Evolutionary conservation across 305 asterid species (phyloP).

Genomic region (Solanum hybrid): DNA sequence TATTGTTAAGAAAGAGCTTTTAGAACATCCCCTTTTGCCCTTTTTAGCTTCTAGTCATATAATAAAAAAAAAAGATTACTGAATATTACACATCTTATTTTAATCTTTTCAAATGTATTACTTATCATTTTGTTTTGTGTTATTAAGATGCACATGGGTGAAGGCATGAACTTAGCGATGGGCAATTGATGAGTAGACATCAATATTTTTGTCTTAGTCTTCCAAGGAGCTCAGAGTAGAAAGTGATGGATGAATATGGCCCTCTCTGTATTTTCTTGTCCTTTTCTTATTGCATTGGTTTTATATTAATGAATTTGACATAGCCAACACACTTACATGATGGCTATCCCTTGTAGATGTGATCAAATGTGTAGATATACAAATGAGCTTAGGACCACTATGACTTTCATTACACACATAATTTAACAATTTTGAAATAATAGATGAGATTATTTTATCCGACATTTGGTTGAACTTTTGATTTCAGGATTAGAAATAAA

Average conservation of each 20-base stretch:
- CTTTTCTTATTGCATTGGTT: neutral
- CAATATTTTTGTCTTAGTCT: slow-evolving; percentile 20
- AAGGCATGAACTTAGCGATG: slow-evolving; percentile 23
- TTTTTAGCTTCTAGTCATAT: neutral
- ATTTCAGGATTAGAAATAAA: neutral
- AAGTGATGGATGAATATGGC: slow-evolving; percentile 32
- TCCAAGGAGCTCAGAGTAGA: slow-evolving; percentile 12
- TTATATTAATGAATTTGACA: neutral
- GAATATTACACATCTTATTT: neutral
- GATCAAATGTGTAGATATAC: neutral
- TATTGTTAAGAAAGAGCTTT: slow-evolving; percentile 4
- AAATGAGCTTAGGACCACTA: neutral
- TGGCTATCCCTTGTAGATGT: neutral
- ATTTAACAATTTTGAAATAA: neutral
- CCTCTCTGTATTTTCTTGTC: slow-evolving; percentile 13
- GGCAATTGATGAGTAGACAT: slow-evolving; percentile 43
- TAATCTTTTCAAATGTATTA: neutral
- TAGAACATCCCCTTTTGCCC: neutral
- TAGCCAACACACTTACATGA: slow-evolving; percentile 1
- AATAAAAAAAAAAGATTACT: neutral
- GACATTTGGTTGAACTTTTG: neutral
- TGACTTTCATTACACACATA: neutral
- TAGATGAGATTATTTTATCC: neutral
- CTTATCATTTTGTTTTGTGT: neutral
- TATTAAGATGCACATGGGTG: slow-evolving; percentile 30